Percentiles rank a stretch among this genome's conserved stretches.
Conservation (phyloP, 2,329 filamentous ascomycete genomes). For the Ophiobolus disseminans region DNA sequence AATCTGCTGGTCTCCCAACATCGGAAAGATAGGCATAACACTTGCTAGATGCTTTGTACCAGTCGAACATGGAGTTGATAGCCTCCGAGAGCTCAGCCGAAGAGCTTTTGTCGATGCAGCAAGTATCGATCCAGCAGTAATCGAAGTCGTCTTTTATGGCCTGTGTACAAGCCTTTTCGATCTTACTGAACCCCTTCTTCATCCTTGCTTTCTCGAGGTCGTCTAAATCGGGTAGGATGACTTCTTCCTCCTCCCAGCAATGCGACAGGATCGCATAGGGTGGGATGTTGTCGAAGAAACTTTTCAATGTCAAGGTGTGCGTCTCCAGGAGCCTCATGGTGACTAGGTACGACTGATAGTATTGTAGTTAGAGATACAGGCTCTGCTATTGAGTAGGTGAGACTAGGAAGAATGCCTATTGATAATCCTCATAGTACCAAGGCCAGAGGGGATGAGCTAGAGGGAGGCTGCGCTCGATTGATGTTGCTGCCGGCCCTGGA, state of each 20-base stretch:
- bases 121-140: constrained; percentile 24
- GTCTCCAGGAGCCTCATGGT: constrained; percentile 20
- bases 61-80: constrained; percentile 13
- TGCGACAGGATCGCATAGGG: constrained; percentile 27
- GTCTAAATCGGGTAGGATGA: constrained; percentile 16
- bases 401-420: too few relatives aligned
- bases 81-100: constrained; percentile 16
- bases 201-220: constrained; percentile 11
- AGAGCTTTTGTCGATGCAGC: constrained; percentile 16
- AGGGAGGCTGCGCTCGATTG: too few relatives aligned
- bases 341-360: background rate
- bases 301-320: constrained; percentile 8
- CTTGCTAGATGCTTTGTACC: constrained; percentile 13
- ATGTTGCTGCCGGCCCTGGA: too few relatives aligned
- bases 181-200: constrained; percentile 24
- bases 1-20: background rate
- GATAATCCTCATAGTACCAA: too few relatives aligned
- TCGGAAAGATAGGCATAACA: constrained; percentile 23
- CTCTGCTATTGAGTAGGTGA: too few relatives aligned
- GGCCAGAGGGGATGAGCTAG: too few relatives aligned
- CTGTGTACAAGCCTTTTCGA: constrained; percentile 17
- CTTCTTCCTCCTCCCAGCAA: constrained; percentile 23
- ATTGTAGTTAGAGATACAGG: background rate
- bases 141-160: constrained; percentile 10
- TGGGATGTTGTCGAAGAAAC: constrained; percentile 14